phyloP scores from a whole-genome alignment of 129 eudicot genomes.

The Smallanthus sonchifolius region DNA sequence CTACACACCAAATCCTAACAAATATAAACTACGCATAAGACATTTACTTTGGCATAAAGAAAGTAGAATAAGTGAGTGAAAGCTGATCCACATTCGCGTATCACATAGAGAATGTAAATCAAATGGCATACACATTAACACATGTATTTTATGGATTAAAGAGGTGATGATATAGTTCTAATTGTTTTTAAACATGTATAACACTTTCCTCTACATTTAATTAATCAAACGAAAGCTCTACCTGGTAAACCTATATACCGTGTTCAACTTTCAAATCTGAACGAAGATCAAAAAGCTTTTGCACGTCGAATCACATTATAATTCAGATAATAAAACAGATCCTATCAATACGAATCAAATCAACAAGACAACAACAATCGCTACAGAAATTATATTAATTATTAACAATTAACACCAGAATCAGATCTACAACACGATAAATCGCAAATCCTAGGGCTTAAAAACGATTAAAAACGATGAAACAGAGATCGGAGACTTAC shows the following conservation, averaged over 20 bases:
- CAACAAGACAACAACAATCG: conserved; percentile 17
- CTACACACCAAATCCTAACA: neutral
- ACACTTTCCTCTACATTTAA: neutral
- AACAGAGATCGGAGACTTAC: conserved; percentile 17
- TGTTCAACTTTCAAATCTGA: neutral
- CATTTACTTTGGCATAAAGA: neutral
- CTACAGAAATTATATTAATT: neutral
- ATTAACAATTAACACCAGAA: neutral
- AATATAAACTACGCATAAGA: neutral
- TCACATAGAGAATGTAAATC: too few species aligned
- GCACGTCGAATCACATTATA: neutral
- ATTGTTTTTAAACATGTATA: too few species aligned
- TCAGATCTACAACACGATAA: conserved; percentile 7
- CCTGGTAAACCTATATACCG: neutral
- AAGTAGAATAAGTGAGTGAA: neutral
- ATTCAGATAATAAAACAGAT: neutral
- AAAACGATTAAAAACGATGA: neutral
- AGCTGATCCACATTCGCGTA: neutral
- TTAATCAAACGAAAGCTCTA: neutral
- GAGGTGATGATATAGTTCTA: too few species aligned
- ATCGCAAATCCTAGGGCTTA: neutral
- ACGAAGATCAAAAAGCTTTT: neutral
- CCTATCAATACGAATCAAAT: conserved; percentile 2
- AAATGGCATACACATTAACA: too few species aligned
- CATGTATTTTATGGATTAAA: too few species aligned